These are phyloP conservation scores for Naganishia vaughanmartiniae DNA, from an alignment of 768 basidiomycete genomes.

Conservation along the genomic window DNA sequence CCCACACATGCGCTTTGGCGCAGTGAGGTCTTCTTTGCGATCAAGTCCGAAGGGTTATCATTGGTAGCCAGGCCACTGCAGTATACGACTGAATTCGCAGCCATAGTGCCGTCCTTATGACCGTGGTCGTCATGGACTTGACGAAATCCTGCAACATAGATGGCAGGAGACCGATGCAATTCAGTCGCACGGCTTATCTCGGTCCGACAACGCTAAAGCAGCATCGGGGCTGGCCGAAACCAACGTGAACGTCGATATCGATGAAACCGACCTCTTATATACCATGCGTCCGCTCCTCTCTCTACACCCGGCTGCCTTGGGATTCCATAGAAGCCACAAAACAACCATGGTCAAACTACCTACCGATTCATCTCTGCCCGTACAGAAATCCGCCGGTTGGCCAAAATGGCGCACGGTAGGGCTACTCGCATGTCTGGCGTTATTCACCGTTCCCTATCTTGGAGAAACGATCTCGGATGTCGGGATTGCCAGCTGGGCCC, in stretches of 20 bases:
- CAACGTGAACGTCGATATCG: background rate
- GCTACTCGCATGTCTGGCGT: background rate
- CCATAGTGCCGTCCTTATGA: no score
- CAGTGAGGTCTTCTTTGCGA: no score
- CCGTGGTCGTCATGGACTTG: no score
- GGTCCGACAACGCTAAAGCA: no score
- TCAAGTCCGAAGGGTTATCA: no score
- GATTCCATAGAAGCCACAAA: background rate
- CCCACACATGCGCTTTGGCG: no score
- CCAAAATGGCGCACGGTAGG: background rate
- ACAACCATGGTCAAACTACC: background rate
- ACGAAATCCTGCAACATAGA: no score
- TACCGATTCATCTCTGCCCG: background rate
- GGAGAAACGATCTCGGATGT: background rate
- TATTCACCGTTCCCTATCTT: background rate
- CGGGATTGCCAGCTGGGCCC: background rate
- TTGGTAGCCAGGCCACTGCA: no score
- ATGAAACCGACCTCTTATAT: background rate
- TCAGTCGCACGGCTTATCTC: no score
- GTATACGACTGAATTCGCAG: no score
- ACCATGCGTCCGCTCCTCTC: background rate
- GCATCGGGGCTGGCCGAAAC: slow-evolving; percentile 1
- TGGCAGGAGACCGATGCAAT: no score
- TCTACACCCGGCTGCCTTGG: background rate
- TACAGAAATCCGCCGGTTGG: background rate